Percentiles rank a stretch among this genome's conserved stretches.
These are phyloP conservation scores for Fusarium pseudonygamai DNA, from an alignment of 2,329 filamentous ascomycete species.

Conservation along the genomic window DNA sequence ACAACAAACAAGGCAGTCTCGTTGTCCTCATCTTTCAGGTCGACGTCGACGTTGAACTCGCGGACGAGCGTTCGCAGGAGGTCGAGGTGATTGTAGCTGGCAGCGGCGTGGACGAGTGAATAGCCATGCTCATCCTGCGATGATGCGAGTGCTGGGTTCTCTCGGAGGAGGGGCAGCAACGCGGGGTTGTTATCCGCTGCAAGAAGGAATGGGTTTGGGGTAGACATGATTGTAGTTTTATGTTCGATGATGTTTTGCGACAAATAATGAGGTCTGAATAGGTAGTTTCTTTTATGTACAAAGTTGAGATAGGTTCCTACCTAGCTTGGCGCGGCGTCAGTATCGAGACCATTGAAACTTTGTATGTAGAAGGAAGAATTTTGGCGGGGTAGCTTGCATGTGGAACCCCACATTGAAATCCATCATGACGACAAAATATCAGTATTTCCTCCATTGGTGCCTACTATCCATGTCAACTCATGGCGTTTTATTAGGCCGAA, in stretches of 20 bases:
- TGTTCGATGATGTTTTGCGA: neutral
- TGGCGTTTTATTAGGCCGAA: neutral
- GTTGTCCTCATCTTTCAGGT: conserved; percentile 87
- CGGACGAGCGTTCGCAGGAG: conserved; percentile 79
- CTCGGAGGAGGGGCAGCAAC: conserved; percentile 78
- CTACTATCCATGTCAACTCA: neutral
- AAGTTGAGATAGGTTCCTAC: neutral
- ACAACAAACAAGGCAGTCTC: conserved; percentile 96
- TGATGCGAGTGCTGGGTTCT: conserved; percentile 79
- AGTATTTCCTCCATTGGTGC: neutral
- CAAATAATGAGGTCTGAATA: neutral
- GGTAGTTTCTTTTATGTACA: neutral
- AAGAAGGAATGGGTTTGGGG: conserved; percentile 72
- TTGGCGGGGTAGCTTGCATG: conserved; percentile 30
- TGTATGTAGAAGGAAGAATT: conserved; percentile 11
- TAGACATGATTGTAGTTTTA: conserved; percentile 13
- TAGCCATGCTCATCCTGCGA: conserved; percentile 92
- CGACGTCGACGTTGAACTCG: conserved; percentile 80
- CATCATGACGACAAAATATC: neutral
- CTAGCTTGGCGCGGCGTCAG: neutral
- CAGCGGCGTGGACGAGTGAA: conserved; percentile 90
- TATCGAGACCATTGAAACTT: neutral
- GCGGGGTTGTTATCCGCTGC: conserved; percentile 83
- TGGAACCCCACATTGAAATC: neutral
- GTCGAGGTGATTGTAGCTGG: conserved; percentile 88